Evolutionary conservation across 805 yeast species (phyloP), one percentile per base, ranked within the genome.

Genomic region (Ogataea nonfermentans): DNA sequence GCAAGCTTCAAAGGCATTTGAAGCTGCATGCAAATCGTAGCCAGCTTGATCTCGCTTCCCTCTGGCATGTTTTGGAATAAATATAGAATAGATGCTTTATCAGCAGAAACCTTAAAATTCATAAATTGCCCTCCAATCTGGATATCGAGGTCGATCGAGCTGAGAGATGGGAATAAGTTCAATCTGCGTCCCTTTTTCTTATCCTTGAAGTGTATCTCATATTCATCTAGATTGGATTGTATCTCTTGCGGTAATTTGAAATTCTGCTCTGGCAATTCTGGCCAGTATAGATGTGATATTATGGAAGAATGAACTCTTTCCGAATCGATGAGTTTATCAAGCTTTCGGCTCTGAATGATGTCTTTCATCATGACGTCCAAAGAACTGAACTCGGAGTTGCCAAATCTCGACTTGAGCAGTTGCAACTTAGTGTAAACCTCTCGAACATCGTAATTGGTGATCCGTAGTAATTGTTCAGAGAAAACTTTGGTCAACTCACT

Each of bases 361-460:
- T 88, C 96, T 27, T 73, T 63, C 12, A 89, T 68, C 98, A 93
- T 93, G 7, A 91, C 87, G 53, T 86, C 95, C 36, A 89, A 67
- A 16, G 78, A 76, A 35, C 73, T 75, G 49, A 90, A 73, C 39
- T 80, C 84, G 8, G 74, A 65, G 25, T 75, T 80, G 2, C 86
- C 89, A 53, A 86, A 84, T 37, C 84, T 70, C 14, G 67, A 45
- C 52, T 81, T 83, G 22, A 87, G 63, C 15, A 78, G 62, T 14
- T 71, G 67, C n/a, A 83, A 59, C 24, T 75, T 71, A 4, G 54
- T 44, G 9, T 63, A 48, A 2, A 74, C 65, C 6, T 70, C 71
- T 3, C 57, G 49, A 1, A 71, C 65, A 33, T 69, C 62, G 41
- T 63, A 76, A 46, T 60, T 53, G 26, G 66, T 59, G 14, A 70